These are phyloP conservation scores for Stachybotrys echinatus DNA, from an alignment of 2,329 filamentous ascomycete genomes.

Conservation along the genomic window DNA sequence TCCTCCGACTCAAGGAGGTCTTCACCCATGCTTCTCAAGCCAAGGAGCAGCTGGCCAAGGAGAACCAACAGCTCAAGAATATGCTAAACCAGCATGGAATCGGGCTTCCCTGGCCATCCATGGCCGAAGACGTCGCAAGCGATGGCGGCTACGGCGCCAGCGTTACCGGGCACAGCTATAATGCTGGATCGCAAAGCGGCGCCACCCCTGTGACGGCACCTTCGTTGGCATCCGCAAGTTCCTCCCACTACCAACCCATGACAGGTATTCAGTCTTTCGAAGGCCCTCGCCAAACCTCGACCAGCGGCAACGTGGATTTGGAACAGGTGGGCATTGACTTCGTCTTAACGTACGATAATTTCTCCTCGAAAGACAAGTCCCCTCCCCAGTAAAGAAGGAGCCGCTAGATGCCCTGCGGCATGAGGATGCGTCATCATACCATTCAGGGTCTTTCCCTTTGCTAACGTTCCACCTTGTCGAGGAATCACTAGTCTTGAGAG, in stretches of 20 bases:
- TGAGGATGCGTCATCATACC: conserved; percentile 1
- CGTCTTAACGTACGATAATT: conserved; percentile 76
- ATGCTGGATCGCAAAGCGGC: conserved; percentile 33
- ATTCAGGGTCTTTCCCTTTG: conserved; percentile 12
- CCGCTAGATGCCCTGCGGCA: conserved; percentile 6
- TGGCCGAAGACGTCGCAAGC: conserved; percentile 37
- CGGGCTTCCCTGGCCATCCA: conserved; percentile 17
- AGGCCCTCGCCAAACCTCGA: conserved; percentile 14
- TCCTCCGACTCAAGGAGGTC: conserved; percentile 82
- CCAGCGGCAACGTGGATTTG: conserved; percentile 55
- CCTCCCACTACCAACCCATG: conserved; percentile 18
- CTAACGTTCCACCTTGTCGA: conserved; percentile 37
- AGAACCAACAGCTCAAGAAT: conserved; percentile 69
- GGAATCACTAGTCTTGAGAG: conserved; percentile 68
- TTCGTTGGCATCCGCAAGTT: conserved; percentile 34
- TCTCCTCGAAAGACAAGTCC: conserved; percentile 58
- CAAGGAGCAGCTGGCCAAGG: conserved; percentile 68
- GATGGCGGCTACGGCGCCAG: conserved; percentile 48
- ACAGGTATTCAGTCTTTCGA: conserved; percentile 25
- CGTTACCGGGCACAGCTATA: conserved; percentile 56
- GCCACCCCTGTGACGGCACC: conserved; percentile 42
- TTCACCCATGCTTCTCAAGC: conserved; percentile 70
- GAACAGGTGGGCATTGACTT: conserved; percentile 85
- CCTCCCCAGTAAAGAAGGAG: conserved; percentile 46
- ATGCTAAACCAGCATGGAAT: conserved; percentile 51